Percentiles rank a stretch among this genome's conserved stretches.
Evolutionary conservation across 306 rosid species (phyloP).

Genomic region (Gastrolobium bilobum): DNA sequence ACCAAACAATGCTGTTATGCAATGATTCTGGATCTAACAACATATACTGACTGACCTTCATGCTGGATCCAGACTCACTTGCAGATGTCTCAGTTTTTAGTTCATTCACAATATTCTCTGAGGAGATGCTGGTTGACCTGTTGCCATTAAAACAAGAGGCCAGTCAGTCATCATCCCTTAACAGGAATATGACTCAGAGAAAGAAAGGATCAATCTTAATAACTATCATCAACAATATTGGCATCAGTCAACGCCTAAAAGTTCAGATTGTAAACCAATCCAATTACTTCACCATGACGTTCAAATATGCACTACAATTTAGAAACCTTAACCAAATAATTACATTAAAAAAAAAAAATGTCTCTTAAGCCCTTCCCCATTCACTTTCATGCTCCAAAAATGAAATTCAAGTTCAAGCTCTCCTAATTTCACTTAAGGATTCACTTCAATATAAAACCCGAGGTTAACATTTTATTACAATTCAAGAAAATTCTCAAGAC

Average conservation of each 20-base stretch:
- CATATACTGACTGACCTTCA: conserved; percentile 67
- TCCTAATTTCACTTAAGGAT: conserved; percentile 13
- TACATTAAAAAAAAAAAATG: neutral
- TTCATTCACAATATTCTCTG: conserved; percentile 69
- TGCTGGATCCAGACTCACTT: conserved; percentile 66
- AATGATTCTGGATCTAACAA: conserved; percentile 6
- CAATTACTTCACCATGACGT: neutral
- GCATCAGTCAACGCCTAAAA: conserved; percentile 20
- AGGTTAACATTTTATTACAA: conserved; percentile 2
- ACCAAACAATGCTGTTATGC: conserved; percentile 13
- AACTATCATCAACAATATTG: conserved; percentile 19
- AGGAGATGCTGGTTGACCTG: conserved; percentile 79
- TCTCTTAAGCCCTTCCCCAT: neutral
- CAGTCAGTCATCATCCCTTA: conserved; percentile 1
- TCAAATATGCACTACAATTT: neutral
- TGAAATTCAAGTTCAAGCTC: conserved; percentile 13
- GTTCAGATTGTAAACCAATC: conserved; percentile 11
- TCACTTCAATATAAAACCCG: conserved; percentile 24
- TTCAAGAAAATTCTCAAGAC: neutral
- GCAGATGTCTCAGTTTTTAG: conserved; percentile 65
- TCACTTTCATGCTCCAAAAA: conserved; percentile 6
- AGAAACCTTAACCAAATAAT: conserved; percentile 24
- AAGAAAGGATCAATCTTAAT: neutral
- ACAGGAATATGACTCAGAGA: neutral
- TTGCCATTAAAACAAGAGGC: conserved; percentile 32